phyloP scores from a whole-genome alignment of 2,329 filamentous ascomycete species.

The Fusarium aywerte region DNA sequence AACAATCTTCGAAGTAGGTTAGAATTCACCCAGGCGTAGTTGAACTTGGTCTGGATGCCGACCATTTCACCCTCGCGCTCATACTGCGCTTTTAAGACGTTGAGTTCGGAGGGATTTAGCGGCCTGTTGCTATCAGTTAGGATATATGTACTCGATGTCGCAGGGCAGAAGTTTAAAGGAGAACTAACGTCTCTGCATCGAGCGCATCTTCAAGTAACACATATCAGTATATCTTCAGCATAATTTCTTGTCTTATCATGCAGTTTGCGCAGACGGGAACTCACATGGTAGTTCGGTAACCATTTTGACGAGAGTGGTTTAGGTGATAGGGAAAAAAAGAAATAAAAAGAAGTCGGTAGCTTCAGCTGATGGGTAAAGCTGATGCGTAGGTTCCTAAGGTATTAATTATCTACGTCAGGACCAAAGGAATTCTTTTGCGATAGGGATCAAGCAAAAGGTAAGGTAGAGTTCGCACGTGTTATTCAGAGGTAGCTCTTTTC shows the following conservation, averaged over 20 bases:
- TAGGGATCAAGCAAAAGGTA: not conserved
- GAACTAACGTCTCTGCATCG: constrained; percentile 88
- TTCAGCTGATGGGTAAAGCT: not conserved
- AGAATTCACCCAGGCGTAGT: constrained; percentile 89
- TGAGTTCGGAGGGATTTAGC: constrained; percentile 89
- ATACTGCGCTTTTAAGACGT: constrained; percentile 92
- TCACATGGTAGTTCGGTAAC: constrained; percentile 62
- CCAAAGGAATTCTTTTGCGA: not conserved
- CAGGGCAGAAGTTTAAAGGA: not conserved
- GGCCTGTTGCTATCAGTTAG: constrained; percentile 65
- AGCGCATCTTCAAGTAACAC: constrained; percentile 77
- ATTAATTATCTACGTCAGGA: constrained; percentile 3
- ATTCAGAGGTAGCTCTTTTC: constrained; percentile 31
- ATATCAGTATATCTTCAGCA: constrained; percentile 20
- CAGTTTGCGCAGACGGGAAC: constrained; percentile 41
- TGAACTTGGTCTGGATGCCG: constrained; percentile 98
- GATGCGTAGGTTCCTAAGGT: not conserved
- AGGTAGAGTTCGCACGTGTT: constrained; percentile 22
- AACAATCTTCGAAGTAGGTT: not conserved
- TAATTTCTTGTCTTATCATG: not conserved
- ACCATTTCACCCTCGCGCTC: constrained; percentile 98
- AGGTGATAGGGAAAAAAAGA: not conserved
- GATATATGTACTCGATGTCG: constrained; percentile 1
- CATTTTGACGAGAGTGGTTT: constrained; percentile 52
- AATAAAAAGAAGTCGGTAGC: not conserved